A percentile compares a stretch with the other conserved stretches of the same genome.
Conservation (phyloP, 208 protist genomes). For the Strigomonas culicis region DNA sequence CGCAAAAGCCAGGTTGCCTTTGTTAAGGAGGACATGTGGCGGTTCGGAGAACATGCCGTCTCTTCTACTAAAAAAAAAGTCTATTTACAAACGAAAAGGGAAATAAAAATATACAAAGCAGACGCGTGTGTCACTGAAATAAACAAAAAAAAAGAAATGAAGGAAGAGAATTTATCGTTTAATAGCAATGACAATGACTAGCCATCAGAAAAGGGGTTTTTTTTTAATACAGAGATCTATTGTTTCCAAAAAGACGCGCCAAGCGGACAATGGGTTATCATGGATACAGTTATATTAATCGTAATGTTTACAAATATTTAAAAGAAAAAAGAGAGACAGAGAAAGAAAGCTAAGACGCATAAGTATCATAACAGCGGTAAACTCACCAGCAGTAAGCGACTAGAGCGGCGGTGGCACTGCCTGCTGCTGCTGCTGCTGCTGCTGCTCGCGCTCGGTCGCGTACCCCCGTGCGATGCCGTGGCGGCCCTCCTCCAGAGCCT, state of each 20-base stretch:
- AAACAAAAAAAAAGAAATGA: neutral
- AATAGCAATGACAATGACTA: neutral
- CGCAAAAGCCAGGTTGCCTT: too few species aligned
- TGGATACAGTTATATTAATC: neutral
- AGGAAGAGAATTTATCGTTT: neutral
- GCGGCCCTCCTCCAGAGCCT: constrained; percentile 51
- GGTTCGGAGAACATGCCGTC: too few species aligned
- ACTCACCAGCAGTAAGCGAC: neutral
- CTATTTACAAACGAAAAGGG: neutral
- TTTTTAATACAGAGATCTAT: neutral
- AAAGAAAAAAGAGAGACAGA: constrained; percentile 7
- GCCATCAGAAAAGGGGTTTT: constrained; percentile 6
- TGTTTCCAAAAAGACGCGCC: neutral
- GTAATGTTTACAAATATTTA: constrained; percentile 3
- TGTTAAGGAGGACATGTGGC: too few species aligned
- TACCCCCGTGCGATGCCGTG: constrained; percentile 85
- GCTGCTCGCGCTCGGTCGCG: constrained; percentile 35
- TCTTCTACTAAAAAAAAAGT: too few species aligned
- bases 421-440: constrained; percentile 8
- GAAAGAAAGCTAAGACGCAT: neutral
- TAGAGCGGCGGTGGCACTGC: neutral
- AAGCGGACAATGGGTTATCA: too few species aligned
- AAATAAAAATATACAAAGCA: constrained; percentile 1
- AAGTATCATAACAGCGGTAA: neutral
- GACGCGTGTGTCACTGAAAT: neutral